Evolutionary conservation across 805 yeast species (phyloP).

Genomic region (Myxozyma sirexii): DNA sequence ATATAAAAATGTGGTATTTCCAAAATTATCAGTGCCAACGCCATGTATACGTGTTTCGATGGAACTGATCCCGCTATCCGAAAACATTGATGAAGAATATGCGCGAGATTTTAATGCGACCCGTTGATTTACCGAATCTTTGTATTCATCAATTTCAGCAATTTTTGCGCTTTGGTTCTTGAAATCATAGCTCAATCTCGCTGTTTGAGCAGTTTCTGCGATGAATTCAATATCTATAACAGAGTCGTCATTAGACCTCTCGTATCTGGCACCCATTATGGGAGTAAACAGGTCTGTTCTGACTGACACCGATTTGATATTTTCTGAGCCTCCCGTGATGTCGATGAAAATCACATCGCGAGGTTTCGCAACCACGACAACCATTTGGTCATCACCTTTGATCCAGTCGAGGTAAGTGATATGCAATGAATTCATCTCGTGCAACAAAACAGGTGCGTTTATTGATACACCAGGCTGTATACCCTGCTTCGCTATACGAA

Average conservation of each 20-base stretch:
- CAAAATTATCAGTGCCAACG: background rate
- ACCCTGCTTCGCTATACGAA: background rate
- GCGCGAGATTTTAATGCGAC: background rate
- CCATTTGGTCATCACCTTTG: background rate
- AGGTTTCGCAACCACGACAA: background rate
- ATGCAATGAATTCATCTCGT: background rate
- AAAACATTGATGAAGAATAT: background rate
- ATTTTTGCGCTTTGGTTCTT: background rate
- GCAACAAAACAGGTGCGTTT: background rate
- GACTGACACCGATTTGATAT: background rate
- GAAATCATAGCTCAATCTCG: background rate
- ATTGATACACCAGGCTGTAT: background rate
- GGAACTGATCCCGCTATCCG: background rate
- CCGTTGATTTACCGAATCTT: background rate
- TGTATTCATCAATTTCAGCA: background rate
- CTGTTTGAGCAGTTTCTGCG: background rate
- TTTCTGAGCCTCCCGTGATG: background rate
- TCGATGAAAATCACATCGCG: background rate
- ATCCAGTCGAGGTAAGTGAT: background rate
- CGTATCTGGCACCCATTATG: background rate
- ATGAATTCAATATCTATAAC: background rate
- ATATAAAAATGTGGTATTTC: constrained; percentile 10
- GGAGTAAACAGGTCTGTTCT: constrained; percentile 1
- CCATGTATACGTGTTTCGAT: constrained; percentile 14
- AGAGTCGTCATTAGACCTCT: background rate